These are phyloP conservation scores for Calonectria multiphialidica DNA, from an alignment of 2,329 filamentous ascomycete genomes.

Conservation along the genomic window DNA sequence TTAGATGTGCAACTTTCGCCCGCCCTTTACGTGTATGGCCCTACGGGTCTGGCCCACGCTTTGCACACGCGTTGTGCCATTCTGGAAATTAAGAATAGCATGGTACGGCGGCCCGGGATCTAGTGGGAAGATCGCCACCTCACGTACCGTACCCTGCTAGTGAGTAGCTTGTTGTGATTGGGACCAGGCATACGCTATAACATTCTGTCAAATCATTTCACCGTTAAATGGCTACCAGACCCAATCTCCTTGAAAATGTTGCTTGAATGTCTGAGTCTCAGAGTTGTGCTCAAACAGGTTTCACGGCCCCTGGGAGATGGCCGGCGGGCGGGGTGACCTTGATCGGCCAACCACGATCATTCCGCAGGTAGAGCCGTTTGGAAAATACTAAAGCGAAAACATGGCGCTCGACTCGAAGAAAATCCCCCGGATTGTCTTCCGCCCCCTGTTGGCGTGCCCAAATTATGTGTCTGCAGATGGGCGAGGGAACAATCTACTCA, in stretches of 20 bases:
- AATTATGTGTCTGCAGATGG: neutral
- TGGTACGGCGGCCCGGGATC: conserved; percentile 7
- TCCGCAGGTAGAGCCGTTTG: neutral
- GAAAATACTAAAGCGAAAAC: neutral
- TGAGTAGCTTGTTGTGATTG: neutral
- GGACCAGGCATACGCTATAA: neutral
- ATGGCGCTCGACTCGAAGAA: neutral
- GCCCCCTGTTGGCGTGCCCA: neutral
- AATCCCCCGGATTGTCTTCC: neutral
- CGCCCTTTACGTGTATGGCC: conserved; percentile 10
- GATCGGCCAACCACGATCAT: neutral
- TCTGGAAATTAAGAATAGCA: conserved; percentile 8
- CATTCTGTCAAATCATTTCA: neutral
- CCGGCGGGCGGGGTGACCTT: neutral
- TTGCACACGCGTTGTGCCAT: neutral
- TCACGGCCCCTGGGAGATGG: neutral
- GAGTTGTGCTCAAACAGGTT: neutral
- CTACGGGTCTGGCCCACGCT: neutral
- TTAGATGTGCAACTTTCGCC: neutral
- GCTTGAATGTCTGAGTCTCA: neutral
- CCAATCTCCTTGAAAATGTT: neutral
- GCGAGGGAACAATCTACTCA: neutral
- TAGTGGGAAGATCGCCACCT: conserved; percentile 13
- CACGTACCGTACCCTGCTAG: conserved; percentile 5
- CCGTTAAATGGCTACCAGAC: neutral